These are phyloP conservation scores for Porpolomopsis calyptriformis DNA, from an alignment of 768 basidiomycete species.

Conservation along the genomic window DNA sequence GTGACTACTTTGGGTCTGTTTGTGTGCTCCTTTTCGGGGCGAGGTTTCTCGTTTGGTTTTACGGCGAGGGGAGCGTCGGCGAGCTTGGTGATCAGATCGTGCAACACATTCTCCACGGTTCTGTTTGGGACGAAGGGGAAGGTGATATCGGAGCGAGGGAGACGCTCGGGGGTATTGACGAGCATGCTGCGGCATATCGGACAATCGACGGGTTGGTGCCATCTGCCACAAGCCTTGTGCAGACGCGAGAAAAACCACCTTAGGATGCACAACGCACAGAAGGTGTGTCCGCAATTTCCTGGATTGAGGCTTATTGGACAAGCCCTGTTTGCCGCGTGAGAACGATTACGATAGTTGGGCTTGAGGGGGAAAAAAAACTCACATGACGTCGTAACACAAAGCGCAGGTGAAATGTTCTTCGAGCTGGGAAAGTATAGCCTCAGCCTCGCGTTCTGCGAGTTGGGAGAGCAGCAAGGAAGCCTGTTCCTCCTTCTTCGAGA, in stretches of 20 bases:
- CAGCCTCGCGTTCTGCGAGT: constrained; percentile 31
- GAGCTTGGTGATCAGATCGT: constrained; percentile 43
- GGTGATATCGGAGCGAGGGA: constrained; percentile 38
- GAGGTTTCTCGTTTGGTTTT: no score
- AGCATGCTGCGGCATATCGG: constrained; percentile 53
- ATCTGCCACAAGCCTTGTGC: constrained; percentile 50
- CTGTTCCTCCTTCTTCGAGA: constrained; percentile 34
- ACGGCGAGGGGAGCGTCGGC: constrained; percentile 18
- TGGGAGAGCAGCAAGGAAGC: constrained; percentile 30
- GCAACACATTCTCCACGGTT: constrained; percentile 39
- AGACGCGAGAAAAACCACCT: constrained; percentile 62
- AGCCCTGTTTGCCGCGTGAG: constrained; percentile 19
- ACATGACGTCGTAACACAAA: constrained; percentile 54
- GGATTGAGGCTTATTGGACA: constrained; percentile 48
- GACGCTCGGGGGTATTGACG: constrained; percentile 38
- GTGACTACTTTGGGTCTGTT: constrained; percentile 7
- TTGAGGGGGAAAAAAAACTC: not conserved
- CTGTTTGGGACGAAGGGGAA: constrained; percentile 61
- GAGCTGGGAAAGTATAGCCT: constrained; percentile 37
- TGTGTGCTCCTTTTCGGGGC: constrained; percentile 29
- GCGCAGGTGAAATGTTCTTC: constrained; percentile 59
- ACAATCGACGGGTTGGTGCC: constrained; percentile 60
- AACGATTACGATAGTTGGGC: not conserved
- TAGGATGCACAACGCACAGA: constrained; percentile 55
- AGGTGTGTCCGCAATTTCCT: constrained; percentile 54